A percentile compares a stretch with the other conserved stretches of the same genome.
Conservation (phyloP, 108 stramenopile species). For the Pinguiococcus pyrenoidosus region DNA sequence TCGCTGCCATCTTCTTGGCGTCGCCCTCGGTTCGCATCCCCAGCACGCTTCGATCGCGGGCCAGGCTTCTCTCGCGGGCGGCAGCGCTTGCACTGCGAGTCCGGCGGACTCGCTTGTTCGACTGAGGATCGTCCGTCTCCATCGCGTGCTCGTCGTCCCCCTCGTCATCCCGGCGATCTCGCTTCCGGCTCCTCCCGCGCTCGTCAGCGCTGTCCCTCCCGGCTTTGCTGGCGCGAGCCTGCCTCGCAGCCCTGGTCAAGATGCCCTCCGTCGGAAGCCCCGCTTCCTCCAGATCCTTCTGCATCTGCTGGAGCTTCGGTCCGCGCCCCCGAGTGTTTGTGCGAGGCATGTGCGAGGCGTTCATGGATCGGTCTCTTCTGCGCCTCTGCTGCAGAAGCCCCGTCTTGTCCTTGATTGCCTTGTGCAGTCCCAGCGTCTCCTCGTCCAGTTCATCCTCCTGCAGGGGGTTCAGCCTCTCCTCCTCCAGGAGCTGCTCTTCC, state of each 20-base stretch:
- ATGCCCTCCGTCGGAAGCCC: slow-evolving; percentile 19
- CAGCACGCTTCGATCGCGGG: neutral
- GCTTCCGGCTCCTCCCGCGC: neutral
- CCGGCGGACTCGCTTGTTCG: neutral
- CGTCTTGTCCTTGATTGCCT: neutral
- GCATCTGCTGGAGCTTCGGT: slow-evolving; percentile 7
- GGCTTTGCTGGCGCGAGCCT: slow-evolving; percentile 42
- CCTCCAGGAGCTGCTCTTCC: slow-evolving; percentile 65
- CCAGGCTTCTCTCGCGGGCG: neutral
- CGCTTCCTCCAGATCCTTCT: slow-evolving; percentile 12
- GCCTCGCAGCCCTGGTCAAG: slow-evolving; percentile 1
- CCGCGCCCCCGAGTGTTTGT: slow-evolving; percentile 12
- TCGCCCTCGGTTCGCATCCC: neutral
- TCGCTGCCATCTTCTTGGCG: neutral
- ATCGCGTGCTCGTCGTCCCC: slow-evolving; percentile 24
- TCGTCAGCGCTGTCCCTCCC: slow-evolving; percentile 33
- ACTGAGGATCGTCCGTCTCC: neutral
- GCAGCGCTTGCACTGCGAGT: neutral
- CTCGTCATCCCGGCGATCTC: slow-evolving; percentile 2
- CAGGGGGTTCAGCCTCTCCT: slow-evolving; percentile 42
- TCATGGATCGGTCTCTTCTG: too few relatives aligned
- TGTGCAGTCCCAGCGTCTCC: neutral
- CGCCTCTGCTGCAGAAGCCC: too few relatives aligned
- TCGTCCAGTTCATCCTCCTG: slow-evolving; percentile 2
- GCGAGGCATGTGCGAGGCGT: slow-evolving; percentile 19